These are phyloP conservation scores for Talaromyces sp. DNA, from an alignment of 2,329 filamentous ascomycete species.

Conservation along the genomic window DNA sequence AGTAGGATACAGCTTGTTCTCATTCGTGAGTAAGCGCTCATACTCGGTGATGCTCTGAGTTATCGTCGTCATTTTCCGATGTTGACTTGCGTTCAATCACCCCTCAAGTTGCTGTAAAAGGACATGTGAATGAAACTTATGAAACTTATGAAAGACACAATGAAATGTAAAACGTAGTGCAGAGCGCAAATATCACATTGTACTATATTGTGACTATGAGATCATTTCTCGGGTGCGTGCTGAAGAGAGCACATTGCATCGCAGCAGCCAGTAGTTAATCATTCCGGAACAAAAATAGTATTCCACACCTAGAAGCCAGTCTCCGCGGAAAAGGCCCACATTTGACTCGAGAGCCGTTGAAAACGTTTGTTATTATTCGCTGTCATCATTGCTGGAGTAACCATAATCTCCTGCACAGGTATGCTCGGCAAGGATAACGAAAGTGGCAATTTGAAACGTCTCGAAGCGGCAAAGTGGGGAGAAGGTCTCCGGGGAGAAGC, in stretches of 20 bases:
- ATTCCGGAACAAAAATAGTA: not conserved
- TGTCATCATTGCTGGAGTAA: not conserved
- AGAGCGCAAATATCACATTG: not conserved
- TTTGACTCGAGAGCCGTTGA: not conserved
- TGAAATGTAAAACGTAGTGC: not conserved
- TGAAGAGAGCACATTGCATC: not conserved
- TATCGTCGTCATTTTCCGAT: constrained; percentile 5
- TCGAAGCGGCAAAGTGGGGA: not conserved
- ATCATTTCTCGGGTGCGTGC: not conserved
- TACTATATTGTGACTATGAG: not conserved
- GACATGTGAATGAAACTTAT: not conserved
- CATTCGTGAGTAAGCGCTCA: not conserved
- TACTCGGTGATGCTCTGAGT: not conserved
- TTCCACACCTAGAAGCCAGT: not conserved
- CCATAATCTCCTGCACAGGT: not conserved
- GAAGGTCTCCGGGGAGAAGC: not conserved
- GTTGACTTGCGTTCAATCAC: not conserved
- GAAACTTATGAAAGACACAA: not conserved
- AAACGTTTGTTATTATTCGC: not conserved
- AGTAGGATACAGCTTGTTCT: constrained; percentile 1
- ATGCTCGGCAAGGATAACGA: not conserved
- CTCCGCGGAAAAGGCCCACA: not conserved
- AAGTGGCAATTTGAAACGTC: not conserved
- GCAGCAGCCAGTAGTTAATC: not conserved
- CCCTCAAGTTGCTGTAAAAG: not conserved